Base-by-base conservation (phyloP, 371 early-diverging fungal species). In the Sporodiniella umbellata region DNA sequence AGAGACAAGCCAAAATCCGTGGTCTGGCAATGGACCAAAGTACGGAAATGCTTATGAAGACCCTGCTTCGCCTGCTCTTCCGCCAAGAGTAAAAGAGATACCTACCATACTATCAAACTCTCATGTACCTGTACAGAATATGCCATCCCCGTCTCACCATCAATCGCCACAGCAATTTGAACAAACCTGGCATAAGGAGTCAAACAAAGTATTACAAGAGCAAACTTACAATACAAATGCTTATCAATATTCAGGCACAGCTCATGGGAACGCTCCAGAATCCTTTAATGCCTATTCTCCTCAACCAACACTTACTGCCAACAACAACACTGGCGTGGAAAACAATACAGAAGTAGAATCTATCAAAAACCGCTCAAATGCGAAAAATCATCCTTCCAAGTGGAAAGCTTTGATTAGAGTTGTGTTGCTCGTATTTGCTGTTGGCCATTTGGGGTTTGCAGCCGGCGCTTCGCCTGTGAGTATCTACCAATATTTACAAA, bases 391-490 rank as follows among this genome's bases (percentile, higher is more conserved):
- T 1, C 70, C 70, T 22, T 64, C 66, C 24, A 71, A 64, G 42
- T 51, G 56, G 17, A 64, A 74, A 23, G 42, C 62, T 4, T 44
- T 61, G n/a, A 35, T 74, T n/a, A 68, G 78, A 23, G 23, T 68
- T 39, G 40, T 70, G n/a, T 55, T 64, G 40, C 53, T 78, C 23
- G 46, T 78, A 22, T 54, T 62, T 12, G 53, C 59, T 24, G 47
- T 78, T 42, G 78, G 78, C 12, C 63, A 66, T 38, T 48, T 78
- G 23, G 78, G 78, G 3, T 78, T 78, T 63, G 70, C 72, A 24
- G 78, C 70, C 3, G 74, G 78, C 26, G 78, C 78, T 3, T 66
- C 68, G 1, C 72, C 78, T 1, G 78, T 78, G 70, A 73, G 64
- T 47, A 8, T 8, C 24, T 2, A 3, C 7, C 24, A 21, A n/a